A percentile compares a stretch with the other conserved stretches of the same genome.
phyloP scores from a whole-genome alignment of 2,329 filamentous ascomycete genomes.

The Botryosphaeria dothidea region DNA sequence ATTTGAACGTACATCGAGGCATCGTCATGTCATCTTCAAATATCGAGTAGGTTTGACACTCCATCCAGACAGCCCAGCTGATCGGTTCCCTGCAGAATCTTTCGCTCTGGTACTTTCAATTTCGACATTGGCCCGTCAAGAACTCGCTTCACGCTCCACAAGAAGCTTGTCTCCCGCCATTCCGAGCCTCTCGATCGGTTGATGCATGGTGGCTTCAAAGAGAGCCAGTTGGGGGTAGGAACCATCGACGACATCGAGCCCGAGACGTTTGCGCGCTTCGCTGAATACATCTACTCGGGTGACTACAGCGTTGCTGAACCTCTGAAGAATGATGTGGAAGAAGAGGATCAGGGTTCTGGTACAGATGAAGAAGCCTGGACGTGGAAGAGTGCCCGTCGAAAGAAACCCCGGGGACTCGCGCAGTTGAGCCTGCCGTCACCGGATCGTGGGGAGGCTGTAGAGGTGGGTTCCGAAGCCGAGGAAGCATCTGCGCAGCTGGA shows the following conservation, averaged over 20 bases:
- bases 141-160: not conserved
- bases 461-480: not conserved
- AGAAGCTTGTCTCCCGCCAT: not conserved
- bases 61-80: too few relatives aligned
- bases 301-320: not conserved
- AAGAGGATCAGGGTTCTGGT: not conserved
- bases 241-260: not conserved
- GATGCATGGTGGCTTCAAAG: not conserved
- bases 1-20: too few relatives aligned
- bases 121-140: not conserved
- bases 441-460: not conserved
- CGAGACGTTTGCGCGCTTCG: not conserved
- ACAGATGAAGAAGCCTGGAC: not conserved
- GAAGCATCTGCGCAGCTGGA: not conserved
- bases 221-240: not conserved
- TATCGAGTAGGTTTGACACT: not conserved
- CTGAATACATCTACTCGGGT: not conserved
- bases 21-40: not conserved
- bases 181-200: not conserved
- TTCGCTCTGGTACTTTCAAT: not conserved
- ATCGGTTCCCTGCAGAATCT: too few relatives aligned
- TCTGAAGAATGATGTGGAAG: not conserved
- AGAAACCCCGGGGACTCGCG: not conserved
- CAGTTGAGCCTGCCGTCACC: not conserved
- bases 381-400: not conserved